Base-by-base conservation (phyloP, 208 protist species). In the Leishmania tropica region DNA sequence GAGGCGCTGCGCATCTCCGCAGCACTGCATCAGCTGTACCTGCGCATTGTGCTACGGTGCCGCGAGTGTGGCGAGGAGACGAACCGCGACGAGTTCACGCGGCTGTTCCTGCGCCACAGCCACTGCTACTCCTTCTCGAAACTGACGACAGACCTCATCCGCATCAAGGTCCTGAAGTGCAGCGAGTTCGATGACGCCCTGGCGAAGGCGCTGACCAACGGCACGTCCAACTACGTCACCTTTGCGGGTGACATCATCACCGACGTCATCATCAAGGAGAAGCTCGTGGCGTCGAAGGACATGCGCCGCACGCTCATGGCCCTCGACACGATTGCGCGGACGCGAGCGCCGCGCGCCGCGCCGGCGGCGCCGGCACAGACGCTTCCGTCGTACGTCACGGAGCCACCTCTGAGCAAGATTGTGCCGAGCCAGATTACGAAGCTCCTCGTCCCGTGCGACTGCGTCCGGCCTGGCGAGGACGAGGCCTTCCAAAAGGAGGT, bases 171-270 rank as follows among this genome's bases (percentile, higher is more conserved):
- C 7, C 67, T 99, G n/a, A 90, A 96, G 72, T 87, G 94, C 53
- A 80, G 87, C 35, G 91, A 92, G 60, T 91, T 99, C 37, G 96
- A 99, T 81, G 88, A 93, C 11, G 93, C 92, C 40, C 89, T 99
- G 42, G 93, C 96, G 17, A 89, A 94, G 83, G 84, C 84, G 45
- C 71, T 98, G 21, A 80, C 85, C 42, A 78, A 73, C 0, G 68
- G 78, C 21, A 71, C 73, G 13, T 84, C 84, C 56, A 80, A 65
- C 67, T 85, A 88, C 65, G 80, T 97, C 60, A 91, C 94, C 37
- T 98, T 97, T 81, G 93, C 93, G 6, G 91, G 94, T 13, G 78
- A 91, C 40, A 82, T 98, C 21, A 90, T 98, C 62, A 89, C 84
- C 45, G 81, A 81, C 28, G 92, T 92, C 37, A 81, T 98, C n/a